Conservation (phyloP, 345 rosid genomes). For the Populus tremula region DNA sequence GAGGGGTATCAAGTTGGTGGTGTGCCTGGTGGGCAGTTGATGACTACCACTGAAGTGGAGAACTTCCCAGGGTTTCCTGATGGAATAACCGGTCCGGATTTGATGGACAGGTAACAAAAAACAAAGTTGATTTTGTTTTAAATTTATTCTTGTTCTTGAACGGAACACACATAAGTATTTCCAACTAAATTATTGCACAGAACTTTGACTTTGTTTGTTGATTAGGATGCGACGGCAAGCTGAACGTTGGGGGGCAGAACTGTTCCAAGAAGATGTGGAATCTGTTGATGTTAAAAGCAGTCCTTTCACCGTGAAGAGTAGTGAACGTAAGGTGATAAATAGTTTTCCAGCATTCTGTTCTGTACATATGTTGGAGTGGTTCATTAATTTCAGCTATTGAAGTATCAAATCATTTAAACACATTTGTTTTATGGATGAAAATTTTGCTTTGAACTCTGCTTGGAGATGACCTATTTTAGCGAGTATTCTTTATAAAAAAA, state of each 20-base stretch:
- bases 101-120: slow-evolving; percentile 73
- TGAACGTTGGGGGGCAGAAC: slow-evolving; percentile 97
- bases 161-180: background rate
- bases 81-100: slow-evolving; percentile 98
- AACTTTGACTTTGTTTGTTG: slow-evolving; percentile 13
- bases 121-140: background rate
- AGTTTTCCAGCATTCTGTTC: slow-evolving; percentile 6
- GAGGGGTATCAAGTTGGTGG: slow-evolving; percentile 97
- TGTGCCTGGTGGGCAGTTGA: slow-evolving; percentile 97
- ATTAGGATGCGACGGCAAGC: slow-evolving; percentile 91
- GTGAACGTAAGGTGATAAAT: slow-evolving; percentile 81
- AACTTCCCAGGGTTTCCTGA: slow-evolving; percentile 97
- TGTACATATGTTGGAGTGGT: background rate
- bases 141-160: background rate
- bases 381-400: background rate
- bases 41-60: slow-evolving; percentile 98
- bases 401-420: background rate
- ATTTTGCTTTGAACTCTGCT: background rate
- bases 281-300: slow-evolving; percentile 53
- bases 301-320: slow-evolving; percentile 78
- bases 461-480: background rate
- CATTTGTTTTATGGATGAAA: background rate
- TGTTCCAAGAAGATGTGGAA: slow-evolving; percentile 92
- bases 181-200: background rate
- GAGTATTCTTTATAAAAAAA: background rate